Evolutionary conservation across 2,329 filamentous ascomycete species (phyloP).

Genomic region (Aspergillus japonicus): DNA sequence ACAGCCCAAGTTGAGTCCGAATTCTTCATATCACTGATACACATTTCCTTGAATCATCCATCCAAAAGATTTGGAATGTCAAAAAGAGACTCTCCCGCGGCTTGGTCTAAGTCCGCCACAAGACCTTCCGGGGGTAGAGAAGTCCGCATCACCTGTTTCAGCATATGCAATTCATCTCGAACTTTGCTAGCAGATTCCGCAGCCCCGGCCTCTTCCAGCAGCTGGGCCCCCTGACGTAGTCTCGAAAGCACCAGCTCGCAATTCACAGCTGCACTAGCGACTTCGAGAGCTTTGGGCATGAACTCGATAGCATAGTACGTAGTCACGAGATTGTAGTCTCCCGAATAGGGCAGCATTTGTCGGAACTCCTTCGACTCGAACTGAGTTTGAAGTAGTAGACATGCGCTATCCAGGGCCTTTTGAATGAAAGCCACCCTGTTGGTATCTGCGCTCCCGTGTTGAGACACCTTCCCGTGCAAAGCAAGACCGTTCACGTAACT

Average conservation of each 20-base stretch:
- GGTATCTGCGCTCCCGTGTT: neutral
- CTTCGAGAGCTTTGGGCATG: neutral
- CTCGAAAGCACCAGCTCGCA: neutral
- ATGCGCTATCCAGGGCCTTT: neutral
- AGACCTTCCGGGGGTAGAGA: no score
- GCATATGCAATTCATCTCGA: neutral
- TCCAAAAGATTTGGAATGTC: no score
- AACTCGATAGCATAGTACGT: slow-evolving; percentile 3
- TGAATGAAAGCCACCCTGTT: neutral
- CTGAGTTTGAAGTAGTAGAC: neutral
- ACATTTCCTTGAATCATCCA: no score
- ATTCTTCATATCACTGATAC: no score
- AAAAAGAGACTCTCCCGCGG: no score
- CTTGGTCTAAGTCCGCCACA: no score
- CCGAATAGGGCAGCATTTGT: neutral
- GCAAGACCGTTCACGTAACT: slow-evolving; percentile 2
- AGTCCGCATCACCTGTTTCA: neutral
- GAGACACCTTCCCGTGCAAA: neutral
- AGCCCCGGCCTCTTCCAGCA: slow-evolving; percentile 1
- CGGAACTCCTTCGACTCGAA: neutral
- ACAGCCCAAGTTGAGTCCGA: no score
- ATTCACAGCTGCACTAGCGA: neutral
- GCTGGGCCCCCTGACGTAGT: neutral
- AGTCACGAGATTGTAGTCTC: neutral
- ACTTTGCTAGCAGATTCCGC: neutral